Conservation (phyloP, 2,329 filamentous ascomycete species). For the Mycosphaerella sp. region DNA sequence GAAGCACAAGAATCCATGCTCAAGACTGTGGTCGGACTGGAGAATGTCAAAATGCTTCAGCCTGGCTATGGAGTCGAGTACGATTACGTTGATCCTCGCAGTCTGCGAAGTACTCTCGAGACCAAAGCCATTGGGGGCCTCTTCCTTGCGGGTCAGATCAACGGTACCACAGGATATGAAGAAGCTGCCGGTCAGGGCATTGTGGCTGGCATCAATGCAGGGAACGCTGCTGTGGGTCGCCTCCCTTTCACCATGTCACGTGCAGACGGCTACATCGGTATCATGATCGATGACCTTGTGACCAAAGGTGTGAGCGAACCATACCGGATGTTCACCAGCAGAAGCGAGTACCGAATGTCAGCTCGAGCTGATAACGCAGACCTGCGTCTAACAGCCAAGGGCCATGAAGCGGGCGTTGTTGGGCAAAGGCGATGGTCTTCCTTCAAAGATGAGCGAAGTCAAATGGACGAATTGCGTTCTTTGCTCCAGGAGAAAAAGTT, state of each 20-base stretch:
- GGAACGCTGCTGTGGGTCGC: conserved; percentile 64
- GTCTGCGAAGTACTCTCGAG: conserved; percentile 80
- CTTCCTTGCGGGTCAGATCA: conserved; percentile 93
- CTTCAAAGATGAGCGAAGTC: conserved; percentile 58
- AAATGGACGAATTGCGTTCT: conserved; percentile 56
- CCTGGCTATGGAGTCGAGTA: conserved; percentile 97
- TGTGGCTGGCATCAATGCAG: conserved; percentile 88
- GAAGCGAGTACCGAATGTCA: conserved; percentile 92
- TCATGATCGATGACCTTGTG: conserved; percentile 97
- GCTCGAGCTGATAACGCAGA: conserved; percentile 93
- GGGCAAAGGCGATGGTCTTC: conserved; percentile 68
- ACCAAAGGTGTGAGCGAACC: conserved; percentile 96
- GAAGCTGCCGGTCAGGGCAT: conserved; percentile 93
- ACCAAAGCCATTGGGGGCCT: conserved; percentile 86
- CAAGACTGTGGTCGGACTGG: conserved; percentile 80
- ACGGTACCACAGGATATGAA: conserved; percentile 96
- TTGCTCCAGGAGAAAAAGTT: conserved; percentile 55
- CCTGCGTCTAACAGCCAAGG: conserved; percentile 71
- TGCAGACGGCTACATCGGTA: conserved; percentile 90
- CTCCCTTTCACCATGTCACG: conserved; percentile 63
- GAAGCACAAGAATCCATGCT: conserved; percentile 80
- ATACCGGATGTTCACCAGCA: conserved; percentile 96
- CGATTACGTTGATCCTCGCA: conserved; percentile 93
- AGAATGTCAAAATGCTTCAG: conserved; percentile 85
- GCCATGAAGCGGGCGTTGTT: conserved; percentile 69